Percentiles rank a stretch among this genome's conserved stretches.
phyloP scores from a whole-genome alignment of 331 rosid species.

The Rhamnella rubrinervis region DNA sequence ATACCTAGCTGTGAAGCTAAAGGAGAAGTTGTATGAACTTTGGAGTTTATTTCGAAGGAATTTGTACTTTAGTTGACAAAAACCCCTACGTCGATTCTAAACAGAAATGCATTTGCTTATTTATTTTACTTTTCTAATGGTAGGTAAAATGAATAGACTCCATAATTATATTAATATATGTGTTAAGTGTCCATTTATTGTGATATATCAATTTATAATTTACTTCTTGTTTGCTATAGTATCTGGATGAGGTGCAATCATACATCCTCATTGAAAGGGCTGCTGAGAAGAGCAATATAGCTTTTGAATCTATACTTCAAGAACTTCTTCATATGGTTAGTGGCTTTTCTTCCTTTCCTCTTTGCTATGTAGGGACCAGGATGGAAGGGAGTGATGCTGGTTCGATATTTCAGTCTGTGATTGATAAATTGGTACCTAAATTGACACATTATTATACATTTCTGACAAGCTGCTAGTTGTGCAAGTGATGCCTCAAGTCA shows the following conservation, averaged over 20 bases:
- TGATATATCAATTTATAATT: conserved; percentile 2
- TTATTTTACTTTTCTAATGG: neutral
- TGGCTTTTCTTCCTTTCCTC: conserved; percentile 17
- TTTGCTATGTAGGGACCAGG: no score
- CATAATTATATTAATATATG: no score
- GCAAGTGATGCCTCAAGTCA: no score
- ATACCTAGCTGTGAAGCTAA: neutral
- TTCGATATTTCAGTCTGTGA: neutral
- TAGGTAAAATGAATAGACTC: neutral
- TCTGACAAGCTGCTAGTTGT: no score
- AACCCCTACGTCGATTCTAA: neutral
- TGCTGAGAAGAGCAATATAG: conserved; percentile 41
- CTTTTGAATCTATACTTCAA: conserved; percentile 42
- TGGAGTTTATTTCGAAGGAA: neutral
- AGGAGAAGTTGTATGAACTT: neutral
- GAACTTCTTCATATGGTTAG: conserved; percentile 71
- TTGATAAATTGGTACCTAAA: neutral
- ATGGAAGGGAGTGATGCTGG: neutral
- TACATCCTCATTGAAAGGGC: conserved; percentile 76
- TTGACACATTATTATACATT: no score
- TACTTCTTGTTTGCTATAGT: conserved; percentile 44
- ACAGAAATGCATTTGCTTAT: neutral
- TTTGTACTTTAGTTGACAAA: neutral
- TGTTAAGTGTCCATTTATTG: neutral
- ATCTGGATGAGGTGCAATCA: conserved; percentile 83